A percentile compares a stretch with the other conserved stretches of the same genome.
These are phyloP conservation scores for Pythium utonaiense DNA, from an alignment of 352 stramenopile genomes.

Conservation along the genomic window DNA sequence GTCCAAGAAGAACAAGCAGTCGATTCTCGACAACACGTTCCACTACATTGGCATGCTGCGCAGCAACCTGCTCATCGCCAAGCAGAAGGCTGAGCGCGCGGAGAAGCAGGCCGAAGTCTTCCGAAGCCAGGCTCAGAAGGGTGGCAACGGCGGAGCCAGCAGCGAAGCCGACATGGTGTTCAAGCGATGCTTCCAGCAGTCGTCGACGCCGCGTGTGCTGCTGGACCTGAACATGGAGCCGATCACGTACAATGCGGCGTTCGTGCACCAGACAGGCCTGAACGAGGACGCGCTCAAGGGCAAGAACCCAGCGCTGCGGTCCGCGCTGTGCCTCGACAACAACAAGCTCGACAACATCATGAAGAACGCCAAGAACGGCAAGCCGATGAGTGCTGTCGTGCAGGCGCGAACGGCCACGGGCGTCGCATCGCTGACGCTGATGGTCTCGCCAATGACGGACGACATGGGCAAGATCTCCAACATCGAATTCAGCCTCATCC, in stretches of 20 bases:
- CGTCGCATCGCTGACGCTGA: conserved; percentile 49
- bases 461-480: conserved; percentile 41
- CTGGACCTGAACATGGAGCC: conserved; percentile 49
- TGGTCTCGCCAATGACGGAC: conserved; percentile 56
- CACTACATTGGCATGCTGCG: conserved; percentile 30
- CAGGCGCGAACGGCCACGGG: conserved; percentile 44
- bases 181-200: conserved; percentile 69
- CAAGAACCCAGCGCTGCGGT: conserved; percentile 29
- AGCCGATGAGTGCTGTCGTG: conserved; percentile 45
- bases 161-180: conserved; percentile 36
- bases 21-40: conserved; percentile 32
- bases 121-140: conserved; percentile 21
- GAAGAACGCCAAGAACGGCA: conserved; percentile 35
- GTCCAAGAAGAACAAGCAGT: conserved; percentile 44
- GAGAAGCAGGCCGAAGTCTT: conserved; percentile 29
- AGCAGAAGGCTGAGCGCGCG: conserved; percentile 30
- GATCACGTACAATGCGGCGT: conserved; percentile 54
- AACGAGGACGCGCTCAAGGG: conserved; percentile 40
- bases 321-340: conserved; percentile 48
- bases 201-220: conserved; percentile 51
- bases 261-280: conserved; percentile 42
- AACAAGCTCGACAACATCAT: conserved; percentile 44
- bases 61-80: conserved; percentile 32
- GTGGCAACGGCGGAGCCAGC: conserved; percentile 9
- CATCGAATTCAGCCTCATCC: conserved; percentile 66